A percentile compares a stretch with the other conserved stretches of the same genome.
Evolutionary conservation across 768 basidiomycete species (phyloP).

Genomic region (Favolaschia claudopus): DNA sequence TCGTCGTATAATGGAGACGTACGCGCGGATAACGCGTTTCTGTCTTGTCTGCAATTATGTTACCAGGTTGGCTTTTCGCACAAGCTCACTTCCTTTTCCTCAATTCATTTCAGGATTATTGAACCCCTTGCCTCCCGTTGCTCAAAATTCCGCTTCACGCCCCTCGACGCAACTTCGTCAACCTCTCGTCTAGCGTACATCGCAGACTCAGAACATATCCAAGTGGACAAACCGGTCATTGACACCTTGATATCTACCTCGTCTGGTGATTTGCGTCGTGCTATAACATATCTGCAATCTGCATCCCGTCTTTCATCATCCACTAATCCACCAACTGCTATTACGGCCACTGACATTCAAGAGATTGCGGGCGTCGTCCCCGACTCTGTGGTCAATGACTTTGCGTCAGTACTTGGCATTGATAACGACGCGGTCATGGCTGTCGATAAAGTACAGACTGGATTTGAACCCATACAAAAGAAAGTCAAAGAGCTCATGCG

Average conservation of each 20-base stretch:
- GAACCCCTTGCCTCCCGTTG: slow-evolving; percentile 99
- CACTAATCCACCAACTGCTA: slow-evolving; percentile 72
- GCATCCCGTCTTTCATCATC: slow-evolving; percentile 87
- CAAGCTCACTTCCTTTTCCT: background rate
- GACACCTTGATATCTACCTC: slow-evolving; percentile 80
- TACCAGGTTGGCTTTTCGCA: slow-evolving; percentile 70
- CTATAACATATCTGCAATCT: slow-evolving; percentile 97
- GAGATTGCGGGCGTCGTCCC: slow-evolving; percentile 98
- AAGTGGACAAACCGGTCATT: slow-evolving; percentile 65
- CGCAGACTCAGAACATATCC: slow-evolving; percentile 75
- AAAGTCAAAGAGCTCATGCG: slow-evolving; percentile 81
- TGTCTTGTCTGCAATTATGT: slow-evolving; percentile 99
- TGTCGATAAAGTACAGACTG: slow-evolving; percentile 55
- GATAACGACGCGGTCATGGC: slow-evolving; percentile 63
- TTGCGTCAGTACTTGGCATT: slow-evolving; percentile 78
- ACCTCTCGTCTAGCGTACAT: slow-evolving; percentile 80
- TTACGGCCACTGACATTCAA: slow-evolving; percentile 83
- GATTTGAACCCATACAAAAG: slow-evolving; percentile 68
- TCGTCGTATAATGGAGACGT: slow-evolving; percentile 99
- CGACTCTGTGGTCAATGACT: slow-evolving; percentile 67
- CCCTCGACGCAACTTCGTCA: slow-evolving; percentile 83
- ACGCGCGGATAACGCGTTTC: slow-evolving; percentile 95
- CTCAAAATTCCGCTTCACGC: slow-evolving; percentile 98
- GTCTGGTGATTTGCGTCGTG: slow-evolving; percentile 91
- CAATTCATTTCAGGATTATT: slow-evolving; percentile 74